These are phyloP conservation scores for Podila clonocystis DNA, from an alignment of 192 early-diverging fungal genomes.

Conservation along the genomic window DNA sequence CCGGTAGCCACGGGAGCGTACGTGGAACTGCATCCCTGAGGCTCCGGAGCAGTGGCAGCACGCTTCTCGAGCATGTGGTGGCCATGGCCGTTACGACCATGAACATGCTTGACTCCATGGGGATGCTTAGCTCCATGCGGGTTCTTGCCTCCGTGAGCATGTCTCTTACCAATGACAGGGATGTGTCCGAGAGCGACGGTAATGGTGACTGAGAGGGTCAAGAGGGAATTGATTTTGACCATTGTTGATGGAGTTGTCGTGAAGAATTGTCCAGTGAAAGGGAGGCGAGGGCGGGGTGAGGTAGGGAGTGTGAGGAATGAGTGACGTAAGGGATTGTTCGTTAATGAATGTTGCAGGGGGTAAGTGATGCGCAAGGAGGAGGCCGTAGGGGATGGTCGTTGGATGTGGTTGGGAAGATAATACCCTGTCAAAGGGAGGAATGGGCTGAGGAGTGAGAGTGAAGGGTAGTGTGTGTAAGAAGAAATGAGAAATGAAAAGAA, in stretches of 20 bases:
- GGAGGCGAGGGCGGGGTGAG: no score
- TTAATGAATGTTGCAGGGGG: background rate
- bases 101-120: background rate
- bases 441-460: background rate
- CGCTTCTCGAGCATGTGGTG: slow-evolving; percentile 31
- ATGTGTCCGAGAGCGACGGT: slow-evolving; percentile 16
- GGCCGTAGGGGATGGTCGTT: no score
- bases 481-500: background rate
- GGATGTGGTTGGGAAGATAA: background rate
- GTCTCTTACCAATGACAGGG: background rate
- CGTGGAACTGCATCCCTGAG: slow-evolving; percentile 2
- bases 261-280: background rate
- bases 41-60: slow-evolving; percentile 4
- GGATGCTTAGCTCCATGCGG: slow-evolving; percentile 7
- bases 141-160: background rate
- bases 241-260: background rate
- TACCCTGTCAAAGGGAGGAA: background rate
- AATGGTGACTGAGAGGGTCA: slow-evolving; percentile 13
- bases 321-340: no score
- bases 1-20: slow-evolving; percentile 30
- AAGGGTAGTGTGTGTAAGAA: background rate
- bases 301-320: slow-evolving; percentile 5
- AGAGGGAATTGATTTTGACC: slow-evolving; percentile 8
- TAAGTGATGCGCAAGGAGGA: background rate
- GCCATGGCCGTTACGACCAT: no score